Percentiles rank a stretch among this genome's conserved stretches.
These are phyloP conservation scores for Allium sativum DNA, from an alignment of 106 monocot species.

Conservation along the genomic window DNA sequence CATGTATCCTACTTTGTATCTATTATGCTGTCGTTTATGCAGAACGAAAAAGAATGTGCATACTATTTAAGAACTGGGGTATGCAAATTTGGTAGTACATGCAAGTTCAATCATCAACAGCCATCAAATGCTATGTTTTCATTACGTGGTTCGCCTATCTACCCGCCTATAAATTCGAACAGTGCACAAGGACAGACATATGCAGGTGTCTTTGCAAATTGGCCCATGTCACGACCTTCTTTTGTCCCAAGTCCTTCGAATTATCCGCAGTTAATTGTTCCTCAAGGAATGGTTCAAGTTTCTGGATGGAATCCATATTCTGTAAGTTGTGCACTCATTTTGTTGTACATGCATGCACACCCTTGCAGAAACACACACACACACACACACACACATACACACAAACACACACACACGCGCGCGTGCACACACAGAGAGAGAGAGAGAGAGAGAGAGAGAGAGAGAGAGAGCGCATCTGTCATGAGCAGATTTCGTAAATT, in stretches of 20 bases:
- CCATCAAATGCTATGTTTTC: constrained; percentile 63
- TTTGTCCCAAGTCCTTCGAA: constrained; percentile 82
- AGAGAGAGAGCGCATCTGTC: too few species aligned
- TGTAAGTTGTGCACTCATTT: constrained; percentile 39
- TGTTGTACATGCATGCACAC: not conserved
- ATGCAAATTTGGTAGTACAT: constrained; percentile 91
- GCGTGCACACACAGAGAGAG: too few species aligned
- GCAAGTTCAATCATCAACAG: constrained; percentile 96
- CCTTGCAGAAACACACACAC: not conserved
- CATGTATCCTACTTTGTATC: constrained; percentile 3
- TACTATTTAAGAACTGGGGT: constrained; percentile 92
- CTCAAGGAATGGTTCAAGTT: constrained; percentile 85
- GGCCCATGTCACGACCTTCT: constrained; percentile 64
- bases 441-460: too few species aligned
- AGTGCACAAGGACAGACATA: constrained; percentile 66
- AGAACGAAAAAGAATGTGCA: constrained; percentile 91
- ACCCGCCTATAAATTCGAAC: constrained; percentile 55
- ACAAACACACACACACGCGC: not conserved
- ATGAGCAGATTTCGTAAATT: too few species aligned
- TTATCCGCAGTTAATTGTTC: constrained; percentile 82
- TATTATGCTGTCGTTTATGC: not conserved
- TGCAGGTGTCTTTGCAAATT: constrained; percentile 48
- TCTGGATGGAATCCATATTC: constrained; percentile 83
- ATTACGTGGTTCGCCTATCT: constrained; percentile 57
- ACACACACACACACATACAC: not conserved